A percentile compares a stretch with the other conserved stretches of the same genome.
Evolutionary conservation across 1,139 yeast species (phyloP).

Genomic region (Protomyces pachydermus): DNA sequence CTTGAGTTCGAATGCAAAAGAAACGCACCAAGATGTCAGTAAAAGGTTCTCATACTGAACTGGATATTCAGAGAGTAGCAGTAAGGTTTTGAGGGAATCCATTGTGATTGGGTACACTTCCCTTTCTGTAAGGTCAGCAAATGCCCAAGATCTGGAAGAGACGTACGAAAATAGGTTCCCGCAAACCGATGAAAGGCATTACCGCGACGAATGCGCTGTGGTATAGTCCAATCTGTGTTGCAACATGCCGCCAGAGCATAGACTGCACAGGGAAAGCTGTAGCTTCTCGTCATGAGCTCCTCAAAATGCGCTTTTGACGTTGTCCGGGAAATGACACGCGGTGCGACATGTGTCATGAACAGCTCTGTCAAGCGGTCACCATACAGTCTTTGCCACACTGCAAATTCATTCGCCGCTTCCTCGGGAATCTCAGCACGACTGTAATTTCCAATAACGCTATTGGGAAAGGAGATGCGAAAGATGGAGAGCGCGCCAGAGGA

Average conservation of each 20-base stretch:
- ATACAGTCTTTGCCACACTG: slow-evolving; percentile 3
- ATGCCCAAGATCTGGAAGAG: no score
- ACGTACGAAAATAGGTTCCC: slow-evolving; percentile 2
- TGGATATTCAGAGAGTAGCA: slow-evolving; percentile 10
- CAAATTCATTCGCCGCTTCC: not conserved
- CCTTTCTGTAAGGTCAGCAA: not conserved
- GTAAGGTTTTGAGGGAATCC: not conserved
- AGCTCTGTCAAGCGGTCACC: slow-evolving; percentile 3
- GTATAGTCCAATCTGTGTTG: slow-evolving; percentile 7
- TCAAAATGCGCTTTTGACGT: not conserved
- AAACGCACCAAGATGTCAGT: slow-evolving; percentile 10
- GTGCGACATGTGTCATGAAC: slow-evolving; percentile 2
- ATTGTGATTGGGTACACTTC: slow-evolving; percentile 9
- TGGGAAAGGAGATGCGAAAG: not conserved
- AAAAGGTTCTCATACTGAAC: slow-evolving; percentile 2
- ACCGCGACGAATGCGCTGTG: slow-evolving; percentile 8
- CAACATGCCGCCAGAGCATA: slow-evolving; percentile 14
- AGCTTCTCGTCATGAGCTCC: not conserved
- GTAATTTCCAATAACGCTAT: slow-evolving; percentile 1
- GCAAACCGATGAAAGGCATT: slow-evolving; percentile 10
- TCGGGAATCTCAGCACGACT: slow-evolving; percentile 7
- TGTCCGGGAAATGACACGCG: slow-evolving; percentile 3
- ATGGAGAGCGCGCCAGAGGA: not conserved
- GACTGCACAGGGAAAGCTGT: slow-evolving; percentile 11
- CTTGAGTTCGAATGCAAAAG: slow-evolving; percentile 15